phyloP scores from a whole-genome alignment of 192 early-diverging fungal genomes.

The Podila horticola region DNA sequence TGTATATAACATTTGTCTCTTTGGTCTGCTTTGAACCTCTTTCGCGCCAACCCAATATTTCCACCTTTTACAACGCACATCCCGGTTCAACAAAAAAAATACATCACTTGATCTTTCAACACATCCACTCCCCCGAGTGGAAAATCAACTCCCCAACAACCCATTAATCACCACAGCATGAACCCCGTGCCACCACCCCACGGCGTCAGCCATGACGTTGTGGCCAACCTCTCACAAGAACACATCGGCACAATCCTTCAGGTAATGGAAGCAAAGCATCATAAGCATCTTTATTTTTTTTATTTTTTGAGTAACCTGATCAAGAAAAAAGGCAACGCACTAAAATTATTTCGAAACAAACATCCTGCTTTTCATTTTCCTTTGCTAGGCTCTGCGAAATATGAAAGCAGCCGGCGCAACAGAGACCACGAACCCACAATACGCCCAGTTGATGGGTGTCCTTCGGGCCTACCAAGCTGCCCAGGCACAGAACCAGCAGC shows the following conservation, averaged over 20 bases:
- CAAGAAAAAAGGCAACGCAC: neutral
- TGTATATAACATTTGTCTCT: neutral
- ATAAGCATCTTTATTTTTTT: too few relatives aligned
- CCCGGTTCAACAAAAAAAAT: too few relatives aligned
- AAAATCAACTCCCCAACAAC: neutral
- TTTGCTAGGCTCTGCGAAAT: conserved; percentile 34
- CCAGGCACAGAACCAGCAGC: conserved; percentile 28
- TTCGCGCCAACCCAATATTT: neutral
- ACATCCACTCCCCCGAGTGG: neutral
- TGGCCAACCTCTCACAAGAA: conserved; percentile 47
- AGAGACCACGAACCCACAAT: conserved; percentile 81
- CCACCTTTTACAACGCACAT: neutral
- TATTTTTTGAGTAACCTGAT: neutral
- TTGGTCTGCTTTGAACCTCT: neutral
- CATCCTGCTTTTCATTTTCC: neutral
- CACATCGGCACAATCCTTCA: conserved; percentile 39
- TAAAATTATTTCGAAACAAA: neutral
- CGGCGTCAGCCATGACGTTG: conserved; percentile 29
- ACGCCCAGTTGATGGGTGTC: conserved; percentile 71
- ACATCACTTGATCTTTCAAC: neutral
- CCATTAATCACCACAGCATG: conserved; percentile 13
- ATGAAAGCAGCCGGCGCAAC: conserved; percentile 76
- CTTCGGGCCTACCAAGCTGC: conserved; percentile 60
- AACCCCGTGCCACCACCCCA: conserved; percentile 29
- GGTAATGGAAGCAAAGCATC: conserved; percentile 14